Base-by-base conservation (phyloP, 2,329 filamentous ascomycete species). In the Ophiobolus disseminans region DNA sequence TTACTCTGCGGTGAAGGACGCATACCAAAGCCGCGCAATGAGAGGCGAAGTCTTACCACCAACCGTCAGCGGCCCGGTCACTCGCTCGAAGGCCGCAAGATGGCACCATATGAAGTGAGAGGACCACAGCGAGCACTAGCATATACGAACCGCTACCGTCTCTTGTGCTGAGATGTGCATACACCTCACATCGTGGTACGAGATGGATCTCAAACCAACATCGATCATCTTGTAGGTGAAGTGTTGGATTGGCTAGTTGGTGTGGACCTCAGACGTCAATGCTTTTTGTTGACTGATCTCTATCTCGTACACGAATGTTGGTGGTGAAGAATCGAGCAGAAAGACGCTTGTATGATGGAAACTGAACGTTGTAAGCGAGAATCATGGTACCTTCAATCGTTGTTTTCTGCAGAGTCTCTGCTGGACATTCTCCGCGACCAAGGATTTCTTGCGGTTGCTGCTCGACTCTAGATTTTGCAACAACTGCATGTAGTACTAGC, bases 31-130 rank as follows among this genome's bases (percentile, higher is more conserved):
- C 17, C 30, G 19, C 23, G 7, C 4, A 22, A 5, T 8, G 30
- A 14, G 25, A 34, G 34, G 42, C 26, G 16, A 30, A 21, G 30
- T 14, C 3, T 26, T 26, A 35, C 42, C 42, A 45, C 42, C 34
- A 45, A 45, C 22, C 28, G 23, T 5, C 28, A 5, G 23, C 16
- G 4, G 23, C 16, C 21, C 20, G n/a, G 34, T 31, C 23, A 39
- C 21, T 38, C 17, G 34, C 32, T 30, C 28, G 21, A 17, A 45
- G n/a, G 17, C 42, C 42, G 34, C 32, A 14, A 13, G 22, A 19
- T 28, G 37, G 2, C 4, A 23, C 10, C n/a, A 10, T 0, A 9
- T 39, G 23, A 7, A 4, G 11, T 14, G 16, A 20, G 17, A 19
- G 13, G n/a, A 17, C 8, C 7, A 32, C 10, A 38, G 23, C 30